Percentiles rank a stretch among this genome's conserved stretches.
These are phyloP conservation scores for Phyllosticta citribraziliensis DNA, from an alignment of 2,329 filamentous ascomycete species.

Conservation along the genomic window DNA sequence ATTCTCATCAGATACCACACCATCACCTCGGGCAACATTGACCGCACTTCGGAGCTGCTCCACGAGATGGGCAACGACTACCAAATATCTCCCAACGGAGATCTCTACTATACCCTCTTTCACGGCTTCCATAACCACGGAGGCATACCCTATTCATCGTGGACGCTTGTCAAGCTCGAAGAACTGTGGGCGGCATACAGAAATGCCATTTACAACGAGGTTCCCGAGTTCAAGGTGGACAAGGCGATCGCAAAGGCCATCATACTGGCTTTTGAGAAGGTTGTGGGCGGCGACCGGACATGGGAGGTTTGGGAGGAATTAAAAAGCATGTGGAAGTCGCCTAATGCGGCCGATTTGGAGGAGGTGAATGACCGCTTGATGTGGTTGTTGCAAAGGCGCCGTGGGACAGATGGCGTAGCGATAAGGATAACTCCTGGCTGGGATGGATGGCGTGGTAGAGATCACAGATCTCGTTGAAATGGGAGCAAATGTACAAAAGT, in stretches of 20 bases:
- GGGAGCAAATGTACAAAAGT: neutral
- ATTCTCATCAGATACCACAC: constrained; percentile 70
- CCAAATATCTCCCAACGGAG: constrained; percentile 58
- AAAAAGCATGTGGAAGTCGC: constrained; percentile 26
- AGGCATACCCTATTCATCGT: constrained; percentile 53
- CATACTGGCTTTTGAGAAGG: constrained; percentile 54
- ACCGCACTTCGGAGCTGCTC: constrained; percentile 60
- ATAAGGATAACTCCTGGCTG: neutral
- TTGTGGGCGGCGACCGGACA: constrained; percentile 43
- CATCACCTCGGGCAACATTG: constrained; percentile 57
- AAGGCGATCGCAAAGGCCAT: constrained; percentile 49
- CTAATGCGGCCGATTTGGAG: constrained; percentile 25
- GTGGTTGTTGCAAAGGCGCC: constrained; percentile 11
- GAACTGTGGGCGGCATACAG: constrained; percentile 55
- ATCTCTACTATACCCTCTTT: constrained; percentile 72
- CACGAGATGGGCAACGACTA: constrained; percentile 65
- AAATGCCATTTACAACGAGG: constrained; percentile 15
- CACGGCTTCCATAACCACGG: constrained; percentile 73
- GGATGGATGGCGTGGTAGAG: neutral
- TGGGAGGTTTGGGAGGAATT: constrained; percentile 45
- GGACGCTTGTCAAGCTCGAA: constrained; percentile 62
- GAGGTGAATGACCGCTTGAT: constrained; percentile 18
- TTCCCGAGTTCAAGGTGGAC: constrained; percentile 23
- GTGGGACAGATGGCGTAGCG: neutral
- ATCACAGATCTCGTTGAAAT: neutral